phyloP scores from a whole-genome alignment of 768 basidiomycete species.

The Ephemerocybe angulata region DNA sequence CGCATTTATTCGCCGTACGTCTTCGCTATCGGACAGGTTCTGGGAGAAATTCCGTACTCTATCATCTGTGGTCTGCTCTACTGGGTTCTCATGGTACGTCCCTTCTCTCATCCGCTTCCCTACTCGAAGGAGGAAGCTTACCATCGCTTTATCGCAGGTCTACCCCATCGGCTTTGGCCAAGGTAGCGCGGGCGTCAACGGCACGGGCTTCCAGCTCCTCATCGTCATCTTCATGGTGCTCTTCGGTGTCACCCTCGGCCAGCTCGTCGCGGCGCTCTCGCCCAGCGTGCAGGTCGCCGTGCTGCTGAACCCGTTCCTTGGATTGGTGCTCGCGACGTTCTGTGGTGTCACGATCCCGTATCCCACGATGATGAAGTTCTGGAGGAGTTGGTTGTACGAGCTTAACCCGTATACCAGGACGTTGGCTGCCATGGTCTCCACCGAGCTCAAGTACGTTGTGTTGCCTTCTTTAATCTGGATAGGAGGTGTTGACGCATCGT shows the following conservation, averaged over 20 bases:
- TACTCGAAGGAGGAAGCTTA: background rate
- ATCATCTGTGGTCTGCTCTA: constrained; percentile 68
- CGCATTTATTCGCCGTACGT: constrained; percentile 84
- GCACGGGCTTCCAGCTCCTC: constrained; percentile 70
- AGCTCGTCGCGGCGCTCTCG: constrained; percentile 71
- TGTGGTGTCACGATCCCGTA: constrained; percentile 80
- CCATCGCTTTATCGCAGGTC: too few relatives aligned
- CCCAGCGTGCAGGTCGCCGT: constrained; percentile 75
- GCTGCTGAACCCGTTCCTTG: constrained; percentile 75
- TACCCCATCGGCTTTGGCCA: constrained; percentile 57
- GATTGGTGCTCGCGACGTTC: constrained; percentile 63
- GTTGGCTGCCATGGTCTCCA: constrained; percentile 72
- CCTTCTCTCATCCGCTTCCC: background rate
- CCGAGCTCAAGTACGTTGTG: constrained; percentile 52
- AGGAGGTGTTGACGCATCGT: background rate
- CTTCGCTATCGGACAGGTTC: constrained; percentile 77
- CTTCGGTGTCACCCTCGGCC: constrained; percentile 67
- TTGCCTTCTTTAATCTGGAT: too few relatives aligned
- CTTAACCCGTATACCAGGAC: constrained; percentile 68
- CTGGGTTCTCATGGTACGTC: constrained; percentile 68
- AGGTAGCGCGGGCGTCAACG: constrained; percentile 55
- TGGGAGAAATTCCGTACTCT: constrained; percentile 79
- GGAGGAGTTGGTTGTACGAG: constrained; percentile 74
- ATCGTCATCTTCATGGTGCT: constrained; percentile 70
- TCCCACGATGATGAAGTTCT: constrained; percentile 59